Conservation (phyloP, 345 rosid genomes). For the Zanthoxylum bungeanum region DNA sequence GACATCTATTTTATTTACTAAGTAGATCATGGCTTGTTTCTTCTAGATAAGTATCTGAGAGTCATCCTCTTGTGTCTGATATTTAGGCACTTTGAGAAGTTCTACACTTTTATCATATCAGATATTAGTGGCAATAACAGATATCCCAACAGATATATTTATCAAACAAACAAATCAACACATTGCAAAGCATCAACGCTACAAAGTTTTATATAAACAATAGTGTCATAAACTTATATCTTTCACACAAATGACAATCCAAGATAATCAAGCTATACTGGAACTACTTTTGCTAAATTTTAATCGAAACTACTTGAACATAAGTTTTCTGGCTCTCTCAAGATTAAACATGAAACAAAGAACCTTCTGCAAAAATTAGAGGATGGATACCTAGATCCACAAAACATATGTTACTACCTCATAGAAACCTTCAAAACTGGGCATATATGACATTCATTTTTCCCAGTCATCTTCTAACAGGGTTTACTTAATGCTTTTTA, state of each 20-base stretch:
- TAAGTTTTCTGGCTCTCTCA: conserved; percentile 18
- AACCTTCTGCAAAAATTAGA: conserved; percentile 28
- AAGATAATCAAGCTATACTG: conserved; percentile 23
- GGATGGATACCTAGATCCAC: conserved; percentile 18
- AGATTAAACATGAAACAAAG: conserved; percentile 15
- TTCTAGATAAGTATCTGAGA: conserved; percentile 28
- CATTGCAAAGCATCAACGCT: conserved; percentile 18
- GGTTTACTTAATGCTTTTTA: conserved; percentile 16
- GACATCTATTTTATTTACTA: conserved; percentile 22
- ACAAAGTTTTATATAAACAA: conserved; percentile 26
- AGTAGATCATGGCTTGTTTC: conserved; percentile 25
- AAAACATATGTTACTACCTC: conserved; percentile 19
- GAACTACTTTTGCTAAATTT: conserved; percentile 26
- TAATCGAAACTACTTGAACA: conserved; percentile 21
- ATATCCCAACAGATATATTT: too few relatives aligned
- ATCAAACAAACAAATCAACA: conserved; percentile 17
- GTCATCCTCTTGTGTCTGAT: conserved; percentile 17
- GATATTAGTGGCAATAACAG: conserved; percentile 19
- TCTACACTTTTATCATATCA: conserved; percentile 22
- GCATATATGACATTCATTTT: conserved; percentile 14
- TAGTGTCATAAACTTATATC: too few relatives aligned
- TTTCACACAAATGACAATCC: too few relatives aligned
- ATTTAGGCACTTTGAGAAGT: conserved; percentile 25
- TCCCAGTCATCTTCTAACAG: conserved; percentile 29
- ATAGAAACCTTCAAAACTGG: conserved; percentile 22